Evolutionary conservation across 2,329 filamentous ascomycete genomes (phyloP), one percentile per base, ranked within the genome.

Genomic region (Neoscytalidium dimidiatum): DNA sequence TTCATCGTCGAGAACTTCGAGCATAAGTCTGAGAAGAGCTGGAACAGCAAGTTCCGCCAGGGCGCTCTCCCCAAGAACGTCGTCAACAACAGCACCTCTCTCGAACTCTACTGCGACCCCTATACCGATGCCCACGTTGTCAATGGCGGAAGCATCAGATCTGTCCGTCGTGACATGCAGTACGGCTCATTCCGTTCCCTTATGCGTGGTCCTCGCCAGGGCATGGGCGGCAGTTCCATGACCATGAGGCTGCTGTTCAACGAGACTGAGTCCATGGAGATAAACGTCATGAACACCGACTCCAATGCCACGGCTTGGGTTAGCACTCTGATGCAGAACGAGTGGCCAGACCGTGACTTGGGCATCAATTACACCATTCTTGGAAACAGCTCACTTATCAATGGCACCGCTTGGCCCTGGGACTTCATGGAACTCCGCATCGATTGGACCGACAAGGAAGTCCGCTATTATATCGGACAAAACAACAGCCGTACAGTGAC

Each of bases 221-320:
- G 71, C 28, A 69, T 70, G 13, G 68, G 74, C 26, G 82, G 82
- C 3, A 81, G 76, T 48, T 79, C 80, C 3, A 72, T 83, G 66
- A 79, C 80, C 0, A 82, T 84, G 80, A 74, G 76, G 64, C 71
- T 82, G 66, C 68, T 79, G 48, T 80, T 79, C 72, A 83, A 84
- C 65, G 74, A 80, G 31, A 79, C 79, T 3, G 75, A 81, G 62
- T 74, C 73, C 2, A 72, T 79, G 26, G 76, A 81, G 62, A 67
- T 83, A 26, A 79, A 82, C 64, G 70, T 83, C 56, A 77, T 81
- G 74, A 83, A 82, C 66, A 79, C 75, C 51, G 75, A 82, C 66
- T 71, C 78, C 43, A 68, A 71, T 13, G 70, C 66, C 6, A 69
- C 74, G 26, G 79, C 80, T 4, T 79, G 77, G 74, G 72, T 81